Base-by-base conservation (phyloP, 1,284 basidiomycete genomes). In the Austropuccinia psidii region DNA sequence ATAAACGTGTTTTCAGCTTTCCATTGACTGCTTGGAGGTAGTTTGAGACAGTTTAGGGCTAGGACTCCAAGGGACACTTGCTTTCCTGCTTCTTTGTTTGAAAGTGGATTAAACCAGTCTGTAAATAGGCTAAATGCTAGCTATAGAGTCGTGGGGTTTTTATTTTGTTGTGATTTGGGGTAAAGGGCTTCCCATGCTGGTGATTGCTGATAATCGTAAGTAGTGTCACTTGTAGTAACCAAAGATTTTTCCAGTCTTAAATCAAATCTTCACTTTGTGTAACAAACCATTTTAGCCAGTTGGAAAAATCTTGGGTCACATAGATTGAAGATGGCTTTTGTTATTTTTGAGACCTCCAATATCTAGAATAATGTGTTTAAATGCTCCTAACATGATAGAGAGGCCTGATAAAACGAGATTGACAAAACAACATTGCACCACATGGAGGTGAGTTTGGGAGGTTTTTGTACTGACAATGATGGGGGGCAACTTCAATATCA, bases 181-280 rank as follows among this genome's bases (percentile, higher is more conserved):
- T n/a, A n/a, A n/a, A n/a, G n/a, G 41, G 41, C 11, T 31, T 55
- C 33, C 52, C 52, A 55, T 9, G 6, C 27, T 31, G 27, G 27
- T 31, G 7, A 55, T 31, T 55, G 7, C 19, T 55, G 52, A 55
- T 55, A 55, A 31, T 55, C 52, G 33, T 29, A 55, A 29, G 4
- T 4, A 11, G 6, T 5, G 27, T 55, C 19, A 19, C n/a, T n/a
- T n/a, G n/a, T n/a, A n/a, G n/a, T n/a, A n/a, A n/a, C n/a, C n/a
- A n/a, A n/a, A n/a, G n/a, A n/a, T n/a, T n/a, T n/a, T n/a, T n/a
- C 61, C 61, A 64, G 27, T 64, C 41, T 43, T 64, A 37, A 64
- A 64, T 64, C 27, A 41, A 41, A 24, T 64, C 17, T 47, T 64
- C 61, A 64, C n/a, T 47, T 29, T 64, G 13, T 17, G 39, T 37